Evolutionary conservation across 2,329 filamentous ascomycete species (phyloP).

Genomic region (Scorias spongiosa): DNA sequence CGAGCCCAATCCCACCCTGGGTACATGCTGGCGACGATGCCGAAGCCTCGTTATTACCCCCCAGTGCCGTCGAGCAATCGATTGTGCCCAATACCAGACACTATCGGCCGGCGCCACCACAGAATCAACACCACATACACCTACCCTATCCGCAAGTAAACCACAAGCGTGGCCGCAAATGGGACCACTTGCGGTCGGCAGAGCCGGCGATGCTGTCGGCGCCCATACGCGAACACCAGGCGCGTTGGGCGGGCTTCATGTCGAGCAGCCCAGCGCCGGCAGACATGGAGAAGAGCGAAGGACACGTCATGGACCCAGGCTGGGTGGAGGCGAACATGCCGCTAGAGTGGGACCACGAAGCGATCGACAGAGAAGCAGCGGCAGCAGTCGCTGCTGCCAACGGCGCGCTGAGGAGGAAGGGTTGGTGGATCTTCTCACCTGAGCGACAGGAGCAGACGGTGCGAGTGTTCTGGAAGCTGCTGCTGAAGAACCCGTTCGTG

Average conservation of each 20-base stretch:
- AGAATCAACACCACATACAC: constrained; percentile 10
- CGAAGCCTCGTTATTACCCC: constrained; percentile 10
- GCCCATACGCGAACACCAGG: constrained; percentile 19
- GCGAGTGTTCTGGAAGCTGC: constrained; percentile 28
- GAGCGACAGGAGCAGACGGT: constrained; percentile 20
- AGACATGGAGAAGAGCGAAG: constrained; percentile 11
- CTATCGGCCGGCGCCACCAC: constrained; percentile 13
- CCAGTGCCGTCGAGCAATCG: constrained; percentile 5
- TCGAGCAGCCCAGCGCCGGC: constrained; percentile 20
- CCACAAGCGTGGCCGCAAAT: constrained; percentile 21
- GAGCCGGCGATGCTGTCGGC: constrained; percentile 20
- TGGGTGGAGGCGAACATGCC: constrained; percentile 37
- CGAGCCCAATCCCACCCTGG: constrained; percentile 21
- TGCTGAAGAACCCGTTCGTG: constrained; percentile 71
- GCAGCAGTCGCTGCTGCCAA: background rate
- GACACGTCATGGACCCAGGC: constrained; percentile 23
- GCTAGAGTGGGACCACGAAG: constrained; percentile 21
- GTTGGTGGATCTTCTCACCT: constrained; percentile 7
- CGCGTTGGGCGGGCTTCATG: constrained; percentile 23
- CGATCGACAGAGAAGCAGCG: constrained; percentile 1
- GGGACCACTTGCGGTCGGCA: constrained; percentile 19
- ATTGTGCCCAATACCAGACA: constrained; percentile 10
- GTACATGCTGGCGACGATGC: constrained; percentile 20
- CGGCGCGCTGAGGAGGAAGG: background rate
- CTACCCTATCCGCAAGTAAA: constrained; percentile 13